phyloP scores from a whole-genome alignment of 2,329 filamentous ascomycete species.

The Aspergillus puulaauensis region DNA sequence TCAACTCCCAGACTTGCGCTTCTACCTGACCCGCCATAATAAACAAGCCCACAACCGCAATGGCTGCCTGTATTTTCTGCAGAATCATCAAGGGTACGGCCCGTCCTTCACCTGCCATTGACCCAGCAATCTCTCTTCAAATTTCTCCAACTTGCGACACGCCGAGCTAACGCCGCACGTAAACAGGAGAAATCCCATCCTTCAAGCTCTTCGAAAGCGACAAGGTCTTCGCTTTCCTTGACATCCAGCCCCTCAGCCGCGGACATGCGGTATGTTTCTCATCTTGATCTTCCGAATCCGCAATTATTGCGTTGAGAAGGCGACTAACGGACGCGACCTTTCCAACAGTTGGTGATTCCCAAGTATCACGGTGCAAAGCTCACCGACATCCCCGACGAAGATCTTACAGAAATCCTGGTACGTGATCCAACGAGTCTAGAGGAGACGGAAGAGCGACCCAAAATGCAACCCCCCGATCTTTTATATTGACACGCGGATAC shows the following conservation, averaged over 20 bases:
- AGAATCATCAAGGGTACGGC: slow-evolving; percentile 89
- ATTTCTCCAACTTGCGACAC: not conserved
- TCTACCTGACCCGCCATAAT: not conserved
- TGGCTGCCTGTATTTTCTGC: slow-evolving; percentile 80
- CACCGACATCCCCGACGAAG: slow-evolving; percentile 86
- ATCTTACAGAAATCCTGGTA: slow-evolving; percentile 78
- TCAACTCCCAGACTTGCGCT: not conserved
- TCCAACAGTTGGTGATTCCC: slow-evolving; percentile 81
- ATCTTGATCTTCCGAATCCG: not conserved
- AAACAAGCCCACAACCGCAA: slow-evolving; percentile 11
- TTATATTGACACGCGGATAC: slow-evolving; percentile 8
- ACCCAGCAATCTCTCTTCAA: not conserved
- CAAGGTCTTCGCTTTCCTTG: slow-evolving; percentile 91
- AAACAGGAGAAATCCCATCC: slow-evolving; percentile 86
- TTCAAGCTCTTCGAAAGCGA: slow-evolving; percentile 96
- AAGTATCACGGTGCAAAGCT: slow-evolving; percentile 93
- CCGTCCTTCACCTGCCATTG: not conserved
- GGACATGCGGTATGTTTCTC: slow-evolving; percentile 75
- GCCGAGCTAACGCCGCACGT: slow-evolving; percentile 4
- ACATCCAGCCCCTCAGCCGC: slow-evolving; percentile 84
- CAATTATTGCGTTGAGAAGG: not conserved
- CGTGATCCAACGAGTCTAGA: slow-evolving; percentile 24
- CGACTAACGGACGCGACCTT: not conserved
- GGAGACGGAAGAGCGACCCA: not conserved
- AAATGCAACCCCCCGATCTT: not conserved